These are phyloP conservation scores for Groenewaldozyma auringiensis DNA, from an alignment of 1,139 yeast genomes.

Conservation along the genomic window DNA sequence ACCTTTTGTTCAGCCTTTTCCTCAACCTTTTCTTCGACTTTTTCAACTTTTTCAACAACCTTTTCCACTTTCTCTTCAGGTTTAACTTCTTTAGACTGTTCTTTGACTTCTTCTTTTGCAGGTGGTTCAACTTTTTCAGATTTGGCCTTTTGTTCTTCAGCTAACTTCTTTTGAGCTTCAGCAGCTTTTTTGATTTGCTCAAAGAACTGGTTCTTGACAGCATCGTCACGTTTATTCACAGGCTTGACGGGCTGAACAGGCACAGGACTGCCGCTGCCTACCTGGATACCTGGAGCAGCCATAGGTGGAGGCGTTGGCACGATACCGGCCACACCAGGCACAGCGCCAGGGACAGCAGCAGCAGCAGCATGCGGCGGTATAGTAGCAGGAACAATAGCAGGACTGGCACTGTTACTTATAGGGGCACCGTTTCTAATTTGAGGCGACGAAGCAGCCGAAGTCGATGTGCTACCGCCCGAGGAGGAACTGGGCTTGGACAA, in stretches of 20 bases:
- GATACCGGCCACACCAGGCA: conserved; percentile 3
- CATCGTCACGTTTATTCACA: conserved; percentile 7
- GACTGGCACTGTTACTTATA: conserved; percentile 1
- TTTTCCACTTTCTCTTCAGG: conserved; percentile 16
- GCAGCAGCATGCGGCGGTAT: conserved; percentile 8
- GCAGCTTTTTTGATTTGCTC: conserved; percentile 20
- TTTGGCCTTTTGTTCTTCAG: conserved; percentile 10
- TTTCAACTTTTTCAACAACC: conserved; percentile 9
- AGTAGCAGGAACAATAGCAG: conserved; percentile 9
- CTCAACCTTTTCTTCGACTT: conserved; percentile 9
- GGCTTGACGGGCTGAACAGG: conserved; percentile 2
- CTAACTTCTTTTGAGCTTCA: conserved; percentile 17
- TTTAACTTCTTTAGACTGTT: conserved; percentile 11
- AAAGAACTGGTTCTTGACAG: conserved; percentile 19
- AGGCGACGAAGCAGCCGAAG: conserved; percentile 10
- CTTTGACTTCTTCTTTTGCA: conserved; percentile 15
- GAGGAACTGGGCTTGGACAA: conserved; percentile 12
- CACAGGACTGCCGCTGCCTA: conserved; percentile 1
- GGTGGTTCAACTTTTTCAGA: conserved; percentile 6
- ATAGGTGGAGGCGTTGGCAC: conserved; percentile 7
- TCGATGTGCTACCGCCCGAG: conserved; percentile 4
- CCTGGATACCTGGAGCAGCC: conserved; percentile 9
- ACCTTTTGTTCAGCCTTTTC: conserved; percentile 17
- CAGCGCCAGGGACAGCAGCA: conserved; percentile 3
- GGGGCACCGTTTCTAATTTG: neutral